Evolutionary conservation across 768 basidiomycete genomes (phyloP).

Genomic region (Amanita brunnescens): DNA sequence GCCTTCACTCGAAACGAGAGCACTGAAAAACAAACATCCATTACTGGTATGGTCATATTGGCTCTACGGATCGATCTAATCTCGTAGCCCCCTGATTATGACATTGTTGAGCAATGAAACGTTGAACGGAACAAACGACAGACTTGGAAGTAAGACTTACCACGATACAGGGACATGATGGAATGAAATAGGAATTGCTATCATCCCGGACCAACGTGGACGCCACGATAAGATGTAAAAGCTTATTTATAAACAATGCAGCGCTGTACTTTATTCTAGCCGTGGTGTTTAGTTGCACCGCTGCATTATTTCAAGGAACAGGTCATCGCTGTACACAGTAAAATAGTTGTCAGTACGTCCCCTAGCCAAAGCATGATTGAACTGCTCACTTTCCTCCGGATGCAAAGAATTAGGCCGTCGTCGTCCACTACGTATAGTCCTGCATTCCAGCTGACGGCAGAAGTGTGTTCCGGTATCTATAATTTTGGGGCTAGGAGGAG

Average conservation of each 20-base stretch:
- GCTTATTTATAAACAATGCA: background rate
- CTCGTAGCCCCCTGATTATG: background rate
- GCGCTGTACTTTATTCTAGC: too few species aligned
- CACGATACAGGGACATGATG: background rate
- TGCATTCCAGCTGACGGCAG: background rate
- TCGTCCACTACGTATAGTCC: background rate
- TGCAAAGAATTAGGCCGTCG: background rate
- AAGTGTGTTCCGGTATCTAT: too few species aligned
- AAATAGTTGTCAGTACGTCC: too few species aligned
- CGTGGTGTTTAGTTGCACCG: background rate
- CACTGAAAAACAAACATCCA: background rate
- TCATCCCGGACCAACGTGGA: background rate
- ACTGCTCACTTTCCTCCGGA: background rate
- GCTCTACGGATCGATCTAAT: background rate
- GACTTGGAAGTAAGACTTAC: background rate
- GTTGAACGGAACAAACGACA: slow-evolving; percentile 1
- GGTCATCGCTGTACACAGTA: too few species aligned
- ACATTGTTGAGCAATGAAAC: background rate
- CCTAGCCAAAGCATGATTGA: background rate
- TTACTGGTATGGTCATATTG: background rate
- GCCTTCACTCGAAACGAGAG: background rate
- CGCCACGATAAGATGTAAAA: background rate
- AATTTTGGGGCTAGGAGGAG: background rate
- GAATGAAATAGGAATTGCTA: background rate
- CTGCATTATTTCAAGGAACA: background rate